Evolutionary conservation across 495 filamentous ascomycete species (phyloP), one percentile per base, ranked within the genome.

Genomic region (Penicillium waksmanii): DNA sequence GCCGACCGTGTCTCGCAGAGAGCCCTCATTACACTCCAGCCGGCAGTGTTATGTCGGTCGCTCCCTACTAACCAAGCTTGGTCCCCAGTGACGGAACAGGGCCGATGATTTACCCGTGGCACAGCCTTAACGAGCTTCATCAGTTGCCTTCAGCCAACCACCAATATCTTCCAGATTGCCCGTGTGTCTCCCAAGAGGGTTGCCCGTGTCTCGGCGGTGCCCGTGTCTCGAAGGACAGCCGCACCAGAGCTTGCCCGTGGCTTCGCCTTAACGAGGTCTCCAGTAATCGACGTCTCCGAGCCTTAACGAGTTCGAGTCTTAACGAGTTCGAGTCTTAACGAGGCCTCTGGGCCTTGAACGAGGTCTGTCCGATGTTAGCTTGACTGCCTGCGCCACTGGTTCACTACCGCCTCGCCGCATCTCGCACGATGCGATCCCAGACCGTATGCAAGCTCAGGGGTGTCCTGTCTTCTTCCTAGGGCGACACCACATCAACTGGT

Each of bases 371-470:
- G 46, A 58, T 46, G 48, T 64, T 36, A 60, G 61, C 56, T 56
- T 58, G 34, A 63, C 56, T 63, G 46, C 60, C 60, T 58, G 23
- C 40, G 51, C 52, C 55, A 55, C 46, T 34, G 36, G 60, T 58
- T 63, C 55, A 58, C 55, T 58, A 63, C 44, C 17, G 52, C 56
- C 57, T 64, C 56, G 53, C 53, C 57, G 34, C 57, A 64, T 64
- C 57, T 60, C 57, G 57, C 43, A 64, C 53, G 53, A 63, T 64
- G 61, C 53, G 57, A 64, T 60, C 61, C 53, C 53, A 64, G 61
- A 57, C 57, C 53, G 57, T 64, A 64, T 57, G 25, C 56, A 63
- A 56, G 61, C 56, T 64, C 53, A 60, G 53, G 57, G 53, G 53
- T 64, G 57, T 60, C 56, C 57, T 64, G 49, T 64, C 61, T 64